These are phyloP conservation scores for Suillus brevipes DNA, from an alignment of 768 basidiomycete genomes.

Conservation along the genomic window DNA sequence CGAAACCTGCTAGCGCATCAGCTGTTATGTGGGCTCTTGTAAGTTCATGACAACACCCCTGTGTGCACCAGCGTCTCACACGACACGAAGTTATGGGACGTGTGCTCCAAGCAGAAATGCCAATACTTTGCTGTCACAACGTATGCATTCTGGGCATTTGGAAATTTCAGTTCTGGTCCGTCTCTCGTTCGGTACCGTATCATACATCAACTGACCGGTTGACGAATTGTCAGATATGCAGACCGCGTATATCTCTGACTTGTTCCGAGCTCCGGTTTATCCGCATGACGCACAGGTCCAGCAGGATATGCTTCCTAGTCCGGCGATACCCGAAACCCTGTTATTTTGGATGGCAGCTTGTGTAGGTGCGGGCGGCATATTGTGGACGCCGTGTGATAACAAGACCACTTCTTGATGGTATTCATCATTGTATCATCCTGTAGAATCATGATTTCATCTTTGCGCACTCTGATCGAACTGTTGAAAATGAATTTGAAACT, in stretches of 20 bases:
- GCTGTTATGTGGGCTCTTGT: conserved; percentile 8
- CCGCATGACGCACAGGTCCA: background rate
- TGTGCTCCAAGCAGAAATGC: conserved; percentile 5
- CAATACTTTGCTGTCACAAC: conserved; percentile 9
- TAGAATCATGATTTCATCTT: background rate
- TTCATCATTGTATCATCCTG: background rate
- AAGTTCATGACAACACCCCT: background rate
- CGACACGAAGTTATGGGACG: conserved; percentile 4
- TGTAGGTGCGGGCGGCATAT: background rate
- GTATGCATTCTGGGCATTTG: conserved; percentile 9
- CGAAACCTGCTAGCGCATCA: background rate
- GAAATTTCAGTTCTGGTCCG: conserved; percentile 7
- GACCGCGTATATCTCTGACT: background rate
- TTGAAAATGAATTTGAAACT: background rate
- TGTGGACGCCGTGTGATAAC: background rate
- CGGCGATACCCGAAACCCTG: conserved; percentile 1
- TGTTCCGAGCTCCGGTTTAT: conserved; percentile 3
- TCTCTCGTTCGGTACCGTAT: too few species aligned
- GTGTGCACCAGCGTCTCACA: background rate
- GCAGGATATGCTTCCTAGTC: background rate
- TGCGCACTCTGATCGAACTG: background rate
- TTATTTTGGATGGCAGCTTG: conserved; percentile 12
- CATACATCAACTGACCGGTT: background rate
- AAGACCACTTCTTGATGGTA: background rate
- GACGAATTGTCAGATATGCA: background rate